Base-by-base conservation (phyloP, 805 yeast species). In the Brettanomyces sp. region DNA sequence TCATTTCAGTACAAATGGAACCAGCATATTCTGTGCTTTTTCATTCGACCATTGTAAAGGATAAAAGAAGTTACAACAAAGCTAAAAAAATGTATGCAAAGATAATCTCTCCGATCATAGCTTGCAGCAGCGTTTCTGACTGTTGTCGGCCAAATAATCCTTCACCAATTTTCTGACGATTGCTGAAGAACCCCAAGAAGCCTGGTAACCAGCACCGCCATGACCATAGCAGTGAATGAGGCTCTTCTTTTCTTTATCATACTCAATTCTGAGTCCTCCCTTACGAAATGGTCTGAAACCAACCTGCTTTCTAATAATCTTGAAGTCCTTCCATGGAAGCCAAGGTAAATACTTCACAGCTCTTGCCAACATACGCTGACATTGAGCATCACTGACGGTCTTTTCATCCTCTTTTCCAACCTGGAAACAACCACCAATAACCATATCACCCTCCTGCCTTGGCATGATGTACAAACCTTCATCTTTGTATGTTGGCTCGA, bases 371-470 rank as follows among this genome's bases (percentile, higher is more conserved):
- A 79, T 73, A 42, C 85, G 64, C 44, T 69, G 54, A 1, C 76
- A 68, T 44, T 79, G 63, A 13, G 58, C 73, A 3, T 58, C 55
- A 51, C 79, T 80, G 38, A 66, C 64, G 3, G 52, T 42, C 14
- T 42, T 51, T 6, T 51, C 47, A 9, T 47, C 42, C 45, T 53
- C 51, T 25, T 55, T 57, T 36, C 53, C 49, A 11, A 52, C 40
- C 33, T 56, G 50, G 49, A 57, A 55, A 47, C 60, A 57, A 0
- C 88, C 89, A 3, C 88, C 89, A 47, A 82, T 70, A 36, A 82
- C 76, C 33, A 77, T 68, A 40, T 85, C 85, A n/a, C 88, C 87
- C 62, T 82, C 88, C 49, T 75, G 76, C 46, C 88, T 63, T n/a
- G 88, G 88, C 69, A 82, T 76, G 34, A 77, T 64, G 55, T 82